Conservation (phyloP, 2,329 filamentous ascomycete species). For the Fonsecaea monophora region DNA sequence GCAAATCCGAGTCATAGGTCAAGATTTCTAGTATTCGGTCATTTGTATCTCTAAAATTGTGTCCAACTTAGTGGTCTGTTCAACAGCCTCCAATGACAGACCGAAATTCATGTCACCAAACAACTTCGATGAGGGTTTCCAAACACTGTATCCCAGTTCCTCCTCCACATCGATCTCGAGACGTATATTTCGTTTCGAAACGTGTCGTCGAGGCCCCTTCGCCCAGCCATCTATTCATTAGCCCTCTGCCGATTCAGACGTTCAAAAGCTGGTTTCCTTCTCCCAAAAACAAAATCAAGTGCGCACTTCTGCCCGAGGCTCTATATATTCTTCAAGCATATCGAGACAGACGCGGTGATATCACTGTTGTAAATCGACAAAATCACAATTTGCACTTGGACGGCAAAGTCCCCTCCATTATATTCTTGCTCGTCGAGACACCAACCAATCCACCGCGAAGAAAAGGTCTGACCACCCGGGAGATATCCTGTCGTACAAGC, state of each 20-base stretch:
- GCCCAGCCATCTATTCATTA: constrained; percentile 23
- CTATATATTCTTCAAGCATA: constrained; percentile 26
- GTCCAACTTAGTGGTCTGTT: neutral
- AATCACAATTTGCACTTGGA: constrained; percentile 29
- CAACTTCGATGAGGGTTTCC: neutral
- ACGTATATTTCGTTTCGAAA: neutral
- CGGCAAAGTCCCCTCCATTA: constrained; percentile 23
- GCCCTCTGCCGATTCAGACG: neutral
- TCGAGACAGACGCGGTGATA: constrained; percentile 42
- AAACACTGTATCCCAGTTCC: neutral
- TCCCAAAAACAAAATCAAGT: constrained; percentile 35
- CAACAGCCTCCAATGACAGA: neutral
- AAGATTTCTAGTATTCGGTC: constrained; percentile 1
- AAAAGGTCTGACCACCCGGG: constrained; percentile 6
- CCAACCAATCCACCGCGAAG: constrained; percentile 15
- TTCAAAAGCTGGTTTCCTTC: constrained; percentile 3
- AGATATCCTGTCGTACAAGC: constrained; percentile 18
- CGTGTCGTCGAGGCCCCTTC: neutral
- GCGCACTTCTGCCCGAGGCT: constrained; percentile 42
- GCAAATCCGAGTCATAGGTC: neutral
- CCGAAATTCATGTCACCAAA: neutral
- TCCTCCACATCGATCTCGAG: neutral
- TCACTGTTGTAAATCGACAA: constrained; percentile 37
- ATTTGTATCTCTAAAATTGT: neutral
- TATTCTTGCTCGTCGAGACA: constrained; percentile 12